Evolutionary conservation across 2,329 filamentous ascomycete species (phyloP).

Genomic region (Talaromyces albobiverticillius): DNA sequence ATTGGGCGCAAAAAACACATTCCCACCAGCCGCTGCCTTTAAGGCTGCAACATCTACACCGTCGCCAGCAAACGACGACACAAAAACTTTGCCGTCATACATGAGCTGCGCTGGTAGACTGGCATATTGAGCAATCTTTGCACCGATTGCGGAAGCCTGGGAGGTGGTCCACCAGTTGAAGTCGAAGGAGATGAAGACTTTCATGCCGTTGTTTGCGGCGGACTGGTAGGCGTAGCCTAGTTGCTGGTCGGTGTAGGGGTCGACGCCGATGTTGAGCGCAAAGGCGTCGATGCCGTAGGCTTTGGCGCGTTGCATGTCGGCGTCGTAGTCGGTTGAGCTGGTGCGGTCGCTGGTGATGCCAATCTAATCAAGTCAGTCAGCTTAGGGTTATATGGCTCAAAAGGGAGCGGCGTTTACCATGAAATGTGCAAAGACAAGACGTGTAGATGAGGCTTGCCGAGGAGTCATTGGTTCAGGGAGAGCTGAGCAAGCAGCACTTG

Average conservation of each 20-base stretch:
- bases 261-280: constrained; percentile 50
- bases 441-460: neutral
- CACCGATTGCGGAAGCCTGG: constrained; percentile 41
- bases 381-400: neutral
- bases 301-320: constrained; percentile 48
- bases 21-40: constrained; percentile 35
- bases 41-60: constrained; percentile 45
- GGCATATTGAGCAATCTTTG: constrained; percentile 48
- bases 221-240: constrained; percentile 51
- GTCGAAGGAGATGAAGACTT: constrained; percentile 58
- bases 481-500: neutral
- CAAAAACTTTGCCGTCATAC: constrained; percentile 51
- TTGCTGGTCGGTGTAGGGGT: constrained; percentile 44
- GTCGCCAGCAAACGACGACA: constrained; percentile 54
- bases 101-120: constrained; percentile 46
- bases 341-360: constrained; percentile 45
- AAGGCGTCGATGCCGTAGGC: constrained; percentile 47
- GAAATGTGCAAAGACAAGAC: constrained; percentile 17
- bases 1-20: constrained; percentile 52
- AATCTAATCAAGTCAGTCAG: constrained; percentile 32
- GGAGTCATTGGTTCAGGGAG: neutral
- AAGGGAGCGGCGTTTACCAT: constrained; percentile 10
- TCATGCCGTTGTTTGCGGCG: constrained; percentile 47
- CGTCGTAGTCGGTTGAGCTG: constrained; percentile 45
- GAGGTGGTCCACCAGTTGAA: constrained; percentile 48